phyloP scores from a whole-genome alignment of 805 yeast species.

The Lipomyces yamanashiensis region DNA sequence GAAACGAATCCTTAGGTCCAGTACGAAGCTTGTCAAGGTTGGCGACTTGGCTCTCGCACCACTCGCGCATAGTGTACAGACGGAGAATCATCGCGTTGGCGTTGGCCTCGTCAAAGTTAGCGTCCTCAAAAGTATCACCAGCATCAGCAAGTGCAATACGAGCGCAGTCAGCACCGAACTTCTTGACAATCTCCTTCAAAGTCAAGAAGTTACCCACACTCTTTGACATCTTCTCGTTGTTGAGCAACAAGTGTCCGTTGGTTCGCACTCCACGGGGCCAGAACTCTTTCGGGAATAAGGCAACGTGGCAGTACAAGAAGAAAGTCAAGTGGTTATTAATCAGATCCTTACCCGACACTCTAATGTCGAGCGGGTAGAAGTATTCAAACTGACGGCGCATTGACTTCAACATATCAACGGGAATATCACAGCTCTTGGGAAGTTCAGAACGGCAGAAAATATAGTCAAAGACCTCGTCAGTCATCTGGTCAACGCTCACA shows the following conservation, averaged over 20 bases:
- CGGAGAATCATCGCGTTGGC: conserved; percentile 98
- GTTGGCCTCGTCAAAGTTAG: conserved; percentile 93
- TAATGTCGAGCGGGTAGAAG: conserved; percentile 91
- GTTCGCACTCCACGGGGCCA: conserved; percentile 96
- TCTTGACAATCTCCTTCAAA: conserved; percentile 76
- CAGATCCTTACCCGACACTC: conserved; percentile 94
- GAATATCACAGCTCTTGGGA: conserved; percentile 58
- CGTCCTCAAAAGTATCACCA: conserved; percentile 97
- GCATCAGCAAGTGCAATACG: conserved; percentile 98
- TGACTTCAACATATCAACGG: conserved; percentile 64
- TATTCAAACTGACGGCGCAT: conserved; percentile 95
- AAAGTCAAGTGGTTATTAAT: conserved; percentile 97
- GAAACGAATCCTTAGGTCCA: conserved; percentile 64
- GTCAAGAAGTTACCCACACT: conserved; percentile 97
- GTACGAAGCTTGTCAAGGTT: conserved; percentile 34
- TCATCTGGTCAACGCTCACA: conserved; percentile 81
- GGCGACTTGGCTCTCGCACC: conserved; percentile 79
- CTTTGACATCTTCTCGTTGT: conserved; percentile 97
- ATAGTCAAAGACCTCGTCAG: conserved; percentile 91
- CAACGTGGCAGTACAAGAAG: conserved; percentile 90
- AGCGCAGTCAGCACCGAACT: conserved; percentile 96
- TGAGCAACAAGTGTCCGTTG: conserved; percentile 92
- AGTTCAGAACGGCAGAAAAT: conserved; percentile 75
- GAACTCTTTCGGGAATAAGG: conserved; percentile 83
- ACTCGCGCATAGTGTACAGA: conserved; percentile 87